Base-by-base conservation (phyloP, 768 basidiomycete genomes). In the Auricularia sp. region DNA sequence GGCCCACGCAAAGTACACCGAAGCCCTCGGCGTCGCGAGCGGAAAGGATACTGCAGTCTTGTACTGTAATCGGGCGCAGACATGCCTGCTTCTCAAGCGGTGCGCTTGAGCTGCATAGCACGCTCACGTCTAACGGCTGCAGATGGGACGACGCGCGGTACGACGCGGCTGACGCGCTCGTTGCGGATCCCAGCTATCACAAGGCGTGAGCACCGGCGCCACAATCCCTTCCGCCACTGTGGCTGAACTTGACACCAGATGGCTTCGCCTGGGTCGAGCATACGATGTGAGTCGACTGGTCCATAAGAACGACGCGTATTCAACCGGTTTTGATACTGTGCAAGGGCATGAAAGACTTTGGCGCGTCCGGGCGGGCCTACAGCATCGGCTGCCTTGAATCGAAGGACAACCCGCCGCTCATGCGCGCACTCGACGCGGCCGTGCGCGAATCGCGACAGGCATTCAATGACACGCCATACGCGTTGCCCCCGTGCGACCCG, bases 1-100 rank as follows among this genome's bases (percentile, higher is more conserved):
- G 6, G 80, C 79, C 5, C 73, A 75, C 64, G 62, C 70, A 7
- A 79, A 79, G 64, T 82, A 80, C 66, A 71, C 77, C 1, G 72
- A 76, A 59, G 80, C 79, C 10, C 79, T 82, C 66, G 71, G 72
- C 61, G 69, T 73, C 63, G 74, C 78, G 42, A 73, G 69, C 21
- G 79, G 79, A 66, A 76, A 79, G 0, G 47, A 16, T 1, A 16
- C 18, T 8, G 47, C 47, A 8, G 68, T 51, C 10, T 18, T 51
- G 18, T 51, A 51, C 18, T 51, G 18, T 3, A 51, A 51, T 3
- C 77, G 80, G 11, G 78, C 81, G 3, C 80, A 80, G 16, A 74
- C 74, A 61, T 70, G 70, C 39, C 64, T 78, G 39, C 18, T 8
- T 16, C 47, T 51, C 8, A 21, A 51, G 18, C 11, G 47, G 47